Evolutionary conservation across 805 yeast species (phyloP).

Genomic region (Kuraishia piskuri): DNA sequence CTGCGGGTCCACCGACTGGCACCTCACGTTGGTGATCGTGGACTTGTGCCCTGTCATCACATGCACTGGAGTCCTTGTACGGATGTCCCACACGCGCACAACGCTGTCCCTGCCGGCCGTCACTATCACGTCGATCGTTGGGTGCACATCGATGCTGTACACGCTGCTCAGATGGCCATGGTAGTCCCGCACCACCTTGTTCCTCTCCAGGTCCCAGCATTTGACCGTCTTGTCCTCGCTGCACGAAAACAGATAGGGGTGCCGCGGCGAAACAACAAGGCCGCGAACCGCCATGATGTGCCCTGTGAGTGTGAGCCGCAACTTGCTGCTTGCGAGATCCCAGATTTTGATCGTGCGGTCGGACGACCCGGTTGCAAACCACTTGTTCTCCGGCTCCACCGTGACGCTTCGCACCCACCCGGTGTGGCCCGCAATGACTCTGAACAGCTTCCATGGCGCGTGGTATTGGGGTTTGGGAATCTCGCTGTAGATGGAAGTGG

Average conservation of each 20-base stretch:
- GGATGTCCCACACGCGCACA: conserved; percentile 88
- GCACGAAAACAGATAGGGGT: conserved; percentile 85
- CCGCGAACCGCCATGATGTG: conserved; percentile 87
- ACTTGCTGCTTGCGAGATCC: conserved; percentile 68
- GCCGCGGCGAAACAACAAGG: conserved; percentile 59
- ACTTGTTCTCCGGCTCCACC: conserved; percentile 79
- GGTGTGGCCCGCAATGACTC: conserved; percentile 79
- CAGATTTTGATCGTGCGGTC: conserved; percentile 88
- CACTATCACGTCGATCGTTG: conserved; percentile 72
- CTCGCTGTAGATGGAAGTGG: neutral
- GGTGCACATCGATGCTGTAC: conserved; percentile 77
- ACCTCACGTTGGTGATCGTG: conserved; percentile 60
- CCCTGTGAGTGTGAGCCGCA: conserved; percentile 76
- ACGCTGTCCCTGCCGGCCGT: conserved; percentile 88
- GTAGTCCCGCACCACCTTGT: conserved; percentile 73
- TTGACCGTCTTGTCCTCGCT: conserved; percentile 89
- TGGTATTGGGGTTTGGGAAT: conserved; percentile 30
- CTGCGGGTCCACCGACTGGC: conserved; percentile 78
- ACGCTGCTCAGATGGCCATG: conserved; percentile 94
- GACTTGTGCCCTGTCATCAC: conserved; percentile 75
- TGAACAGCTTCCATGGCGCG: conserved; percentile 61
- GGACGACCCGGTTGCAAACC: conserved; percentile 88
- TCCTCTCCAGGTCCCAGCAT: conserved; percentile 94
- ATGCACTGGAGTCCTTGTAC: conserved; percentile 68
- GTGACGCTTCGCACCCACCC: conserved; percentile 89